phyloP scores from a whole-genome alignment of 2,329 filamentous ascomycete genomes.

The Colletotrichum sp. region DNA sequence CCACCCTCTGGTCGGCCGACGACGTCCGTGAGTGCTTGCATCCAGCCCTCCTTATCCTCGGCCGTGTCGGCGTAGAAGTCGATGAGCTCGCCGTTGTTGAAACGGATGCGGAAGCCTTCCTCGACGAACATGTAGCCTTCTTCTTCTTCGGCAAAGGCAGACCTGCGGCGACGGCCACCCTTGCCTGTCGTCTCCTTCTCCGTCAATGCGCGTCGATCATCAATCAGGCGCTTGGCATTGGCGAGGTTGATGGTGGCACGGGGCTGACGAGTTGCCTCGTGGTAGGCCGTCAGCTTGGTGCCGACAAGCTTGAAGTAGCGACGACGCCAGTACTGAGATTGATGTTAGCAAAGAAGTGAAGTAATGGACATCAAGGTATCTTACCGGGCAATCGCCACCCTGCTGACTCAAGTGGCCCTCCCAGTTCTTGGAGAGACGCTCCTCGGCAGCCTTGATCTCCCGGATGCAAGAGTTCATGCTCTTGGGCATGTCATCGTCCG shows the following conservation, averaged over 20 bases:
- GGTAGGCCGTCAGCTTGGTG: conserved; percentile 91
- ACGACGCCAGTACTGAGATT: conserved; percentile 86
- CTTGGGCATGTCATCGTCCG: conserved; percentile 98
- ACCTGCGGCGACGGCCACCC: conserved; percentile 82
- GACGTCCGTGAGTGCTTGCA: conserved; percentile 82
- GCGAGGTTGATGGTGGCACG: conserved; percentile 95
- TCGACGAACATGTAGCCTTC: conserved; percentile 99
- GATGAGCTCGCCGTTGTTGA: conserved; percentile 97
- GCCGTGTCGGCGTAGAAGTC: conserved; percentile 96
- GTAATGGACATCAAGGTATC: conserved; percentile 41
- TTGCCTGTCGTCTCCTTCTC: conserved; percentile 83
- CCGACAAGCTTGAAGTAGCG: conserved; percentile 96
- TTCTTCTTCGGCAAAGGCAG: conserved; percentile 96
- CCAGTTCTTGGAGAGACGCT: conserved; percentile 76
- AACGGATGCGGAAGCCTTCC: conserved; percentile 97
- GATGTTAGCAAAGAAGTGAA: conserved; percentile 40
- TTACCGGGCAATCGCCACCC: conserved; percentile 95
- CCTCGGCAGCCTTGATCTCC: conserved; percentile 90
- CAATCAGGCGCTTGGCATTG: conserved; percentile 91
- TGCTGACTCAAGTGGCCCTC: conserved; percentile 95
- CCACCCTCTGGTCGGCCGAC: conserved; percentile 58
- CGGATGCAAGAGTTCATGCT: conserved; percentile 97
- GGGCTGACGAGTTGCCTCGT: conserved; percentile 93
- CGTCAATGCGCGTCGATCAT: conserved; percentile 83
- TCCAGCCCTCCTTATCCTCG: conserved; percentile 91